Conservation (phyloP, 2,329 filamentous ascomycete genomes). For the Aspergillus flavus region DNA sequence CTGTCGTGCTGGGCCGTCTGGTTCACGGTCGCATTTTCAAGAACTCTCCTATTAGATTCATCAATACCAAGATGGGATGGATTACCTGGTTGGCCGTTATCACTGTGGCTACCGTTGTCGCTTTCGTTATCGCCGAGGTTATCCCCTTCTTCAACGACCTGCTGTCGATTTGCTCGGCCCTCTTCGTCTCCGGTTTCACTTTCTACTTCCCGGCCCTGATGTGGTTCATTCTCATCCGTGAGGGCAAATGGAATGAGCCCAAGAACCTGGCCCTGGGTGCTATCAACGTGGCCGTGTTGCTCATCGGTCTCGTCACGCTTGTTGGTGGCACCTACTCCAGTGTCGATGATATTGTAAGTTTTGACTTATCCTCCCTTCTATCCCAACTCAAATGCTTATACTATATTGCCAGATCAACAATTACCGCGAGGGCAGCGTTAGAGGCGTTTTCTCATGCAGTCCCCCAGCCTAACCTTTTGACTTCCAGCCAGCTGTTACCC, state of each 20-base stretch:
- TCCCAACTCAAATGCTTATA: slow-evolving; percentile 2
- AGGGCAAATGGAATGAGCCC: slow-evolving; percentile 28
- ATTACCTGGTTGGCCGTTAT: slow-evolving; percentile 35
- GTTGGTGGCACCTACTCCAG: slow-evolving; percentile 76
- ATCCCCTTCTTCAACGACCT: slow-evolving; percentile 82
- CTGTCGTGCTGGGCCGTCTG: slow-evolving; percentile 36
- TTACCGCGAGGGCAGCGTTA: slow-evolving; percentile 63
- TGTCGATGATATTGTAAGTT: slow-evolving; percentile 38
- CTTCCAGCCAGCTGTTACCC: not conserved
- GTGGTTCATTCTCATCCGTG: slow-evolving; percentile 35
- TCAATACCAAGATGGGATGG: slow-evolving; percentile 40
- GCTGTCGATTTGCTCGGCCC: slow-evolving; percentile 54
- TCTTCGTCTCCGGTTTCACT: slow-evolving; percentile 87
- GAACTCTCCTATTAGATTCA: slow-evolving; percentile 38
- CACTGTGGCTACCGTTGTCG: slow-evolving; percentile 68
- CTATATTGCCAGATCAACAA: slow-evolving; percentile 55
- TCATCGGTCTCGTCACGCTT: slow-evolving; percentile 73
- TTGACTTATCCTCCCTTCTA: not conserved
- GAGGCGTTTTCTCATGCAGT: slow-evolving; percentile 70
- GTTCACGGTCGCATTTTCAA: slow-evolving; percentile 39
- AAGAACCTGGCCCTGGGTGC: slow-evolving; percentile 56
- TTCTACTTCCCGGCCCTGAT: slow-evolving; percentile 65
- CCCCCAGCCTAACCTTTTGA: not conserved
- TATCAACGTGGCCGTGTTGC: slow-evolving; percentile 70
- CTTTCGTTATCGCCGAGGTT: slow-evolving; percentile 81